Conservation (phyloP, 2,329 filamentous ascomycete genomes). For the Talaromyces sp. region DNA sequence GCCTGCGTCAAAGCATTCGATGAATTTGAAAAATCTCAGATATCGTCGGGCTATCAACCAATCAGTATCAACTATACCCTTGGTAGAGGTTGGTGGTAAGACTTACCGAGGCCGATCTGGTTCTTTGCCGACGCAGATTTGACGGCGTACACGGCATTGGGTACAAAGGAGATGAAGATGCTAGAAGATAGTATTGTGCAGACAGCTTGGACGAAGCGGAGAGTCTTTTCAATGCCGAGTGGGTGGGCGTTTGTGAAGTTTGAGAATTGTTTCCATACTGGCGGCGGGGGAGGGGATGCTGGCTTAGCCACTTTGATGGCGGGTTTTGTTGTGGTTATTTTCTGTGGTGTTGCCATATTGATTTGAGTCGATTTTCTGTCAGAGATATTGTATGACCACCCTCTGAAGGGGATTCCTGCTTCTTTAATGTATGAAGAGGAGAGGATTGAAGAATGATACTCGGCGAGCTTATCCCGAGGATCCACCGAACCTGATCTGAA, state of each 20-base stretch:
- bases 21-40: slow-evolving; percentile 66
- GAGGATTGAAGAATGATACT: neutral
- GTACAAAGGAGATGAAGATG: slow-evolving; percentile 9
- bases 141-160: slow-evolving; percentile 26
- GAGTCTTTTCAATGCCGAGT: slow-evolving; percentile 37
- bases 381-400: neutral
- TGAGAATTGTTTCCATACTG: slow-evolving; percentile 27
- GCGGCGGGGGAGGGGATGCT: neutral
- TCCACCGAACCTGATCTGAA: neutral
- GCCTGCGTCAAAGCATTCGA: slow-evolving; percentile 56
- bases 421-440: neutral
- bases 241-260: slow-evolving; percentile 30
- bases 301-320: neutral
- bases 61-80: neutral
- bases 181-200: slow-evolving; percentile 30
- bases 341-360: neutral
- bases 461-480: neutral
- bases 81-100: slow-evolving; percentile 13
- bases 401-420: too few species aligned
- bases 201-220: slow-evolving; percentile 39
- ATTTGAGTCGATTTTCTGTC: neutral
- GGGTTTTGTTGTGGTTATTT: neutral
- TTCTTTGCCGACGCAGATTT: slow-evolving; percentile 37
- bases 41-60: slow-evolving; percentile 48
- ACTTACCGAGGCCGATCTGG: slow-evolving; percentile 41